phyloP scores from a whole-genome alignment of 2,329 filamentous ascomycete genomes.

The Neonectria sp. region DNA sequence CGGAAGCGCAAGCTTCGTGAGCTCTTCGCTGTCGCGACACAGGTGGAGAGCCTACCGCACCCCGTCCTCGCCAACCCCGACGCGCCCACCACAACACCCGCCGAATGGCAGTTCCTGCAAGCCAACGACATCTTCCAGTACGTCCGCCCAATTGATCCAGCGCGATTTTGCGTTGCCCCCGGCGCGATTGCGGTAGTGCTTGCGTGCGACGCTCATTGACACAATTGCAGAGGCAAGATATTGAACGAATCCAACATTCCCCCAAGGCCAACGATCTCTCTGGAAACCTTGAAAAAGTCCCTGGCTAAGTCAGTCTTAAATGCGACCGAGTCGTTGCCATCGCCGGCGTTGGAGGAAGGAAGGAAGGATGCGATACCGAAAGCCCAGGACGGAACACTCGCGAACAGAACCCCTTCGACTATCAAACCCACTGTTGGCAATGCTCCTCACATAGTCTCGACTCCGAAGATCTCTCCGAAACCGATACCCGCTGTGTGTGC shows the following conservation, averaged over 20 bases:
- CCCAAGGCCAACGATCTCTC: conserved; percentile 60
- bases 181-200: conserved; percentile 36
- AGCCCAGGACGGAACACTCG: conserved; percentile 29
- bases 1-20: conserved; percentile 93
- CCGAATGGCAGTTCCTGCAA: conserved; percentile 70
- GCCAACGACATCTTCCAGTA: conserved; percentile 74
- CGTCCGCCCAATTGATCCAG: conserved; percentile 50
- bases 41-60: conserved; percentile 73
- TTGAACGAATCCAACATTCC: conserved; percentile 70
- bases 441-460: conserved; percentile 26
- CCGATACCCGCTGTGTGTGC: conserved; percentile 18
- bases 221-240: conserved; percentile 53
- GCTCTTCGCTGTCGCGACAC: conserved; percentile 85
- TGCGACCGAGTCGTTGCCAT: conserved; percentile 31
- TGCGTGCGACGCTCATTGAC: conserved; percentile 42
- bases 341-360: conserved; percentile 27
- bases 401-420: conserved; percentile 26
- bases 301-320: conserved; percentile 50
- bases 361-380: conserved; percentile 27
- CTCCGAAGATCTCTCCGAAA: conserved; percentile 32
- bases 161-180: conserved; percentile 34
- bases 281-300: conserved; percentile 60
- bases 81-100: conserved; percentile 66
- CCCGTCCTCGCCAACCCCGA: conserved; percentile 70
- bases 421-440: conserved; percentile 32